Evolutionary conservation across 1,284 basidiomycete genomes (phyloP).

Genomic region (Rhodotorula sp.): DNA sequence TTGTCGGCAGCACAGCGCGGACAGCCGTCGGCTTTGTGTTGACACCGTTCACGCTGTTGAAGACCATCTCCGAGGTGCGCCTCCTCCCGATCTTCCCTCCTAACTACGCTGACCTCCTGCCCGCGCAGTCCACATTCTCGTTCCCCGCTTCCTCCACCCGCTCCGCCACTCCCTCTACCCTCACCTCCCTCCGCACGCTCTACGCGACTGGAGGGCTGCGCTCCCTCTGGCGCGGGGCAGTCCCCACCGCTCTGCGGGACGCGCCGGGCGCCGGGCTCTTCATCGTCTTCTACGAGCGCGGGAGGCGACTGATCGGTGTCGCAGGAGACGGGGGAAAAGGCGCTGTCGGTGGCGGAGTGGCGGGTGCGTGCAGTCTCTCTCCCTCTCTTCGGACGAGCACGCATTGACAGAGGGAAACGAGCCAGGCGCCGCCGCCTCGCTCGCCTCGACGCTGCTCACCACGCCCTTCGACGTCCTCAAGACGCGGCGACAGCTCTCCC

Average conservation of each 20-base stretch:
- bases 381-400: too few relatives aligned
- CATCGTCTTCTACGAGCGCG: conserved; percentile 78
- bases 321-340: conserved; percentile 29
- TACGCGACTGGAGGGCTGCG: conserved; percentile 33
- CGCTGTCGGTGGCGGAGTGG: conserved; percentile 32
- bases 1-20: conserved; percentile 84
- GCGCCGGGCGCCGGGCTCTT: conserved; percentile 96
- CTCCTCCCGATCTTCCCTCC: neutral
- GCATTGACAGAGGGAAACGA: neutral
- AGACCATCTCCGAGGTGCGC: conserved; percentile 85
- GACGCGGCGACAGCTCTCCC: conserved; percentile 45
- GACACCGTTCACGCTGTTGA: conserved; percentile 92
- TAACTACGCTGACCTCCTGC: neutral
- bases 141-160: neutral
- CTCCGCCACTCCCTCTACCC: conserved; percentile 11
- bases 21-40: conserved; percentile 82
- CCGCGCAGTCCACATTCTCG: conserved; percentile 14
- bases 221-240: conserved; percentile 58
- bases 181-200: conserved; percentile 26
- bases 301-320: conserved; percentile 29
- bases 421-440: conserved; percentile 44
- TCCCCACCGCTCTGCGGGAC: conserved; percentile 84
- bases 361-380: conserved; percentile 14
- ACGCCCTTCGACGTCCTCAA: conserved; percentile 49
- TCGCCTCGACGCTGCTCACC: conserved; percentile 45